phyloP scores from a whole-genome alignment of 805 yeast species.

The Wilhelminamyces savonicus region DNA sequence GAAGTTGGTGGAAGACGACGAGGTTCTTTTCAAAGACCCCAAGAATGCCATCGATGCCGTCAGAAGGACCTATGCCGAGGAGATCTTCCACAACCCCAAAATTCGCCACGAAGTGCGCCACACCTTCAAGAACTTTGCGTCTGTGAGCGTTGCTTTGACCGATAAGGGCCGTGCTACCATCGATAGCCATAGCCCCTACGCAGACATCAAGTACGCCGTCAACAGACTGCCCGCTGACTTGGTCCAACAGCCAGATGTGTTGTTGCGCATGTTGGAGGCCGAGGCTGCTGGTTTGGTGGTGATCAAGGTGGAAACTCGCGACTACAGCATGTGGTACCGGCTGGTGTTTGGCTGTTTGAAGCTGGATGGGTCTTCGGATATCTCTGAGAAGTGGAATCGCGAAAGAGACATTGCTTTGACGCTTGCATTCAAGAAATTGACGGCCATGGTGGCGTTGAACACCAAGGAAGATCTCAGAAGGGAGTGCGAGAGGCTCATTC shows the following conservation, averaged over 20 bases:
- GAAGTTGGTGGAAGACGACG: conserved; percentile 37
- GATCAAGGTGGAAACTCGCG: conserved; percentile 53
- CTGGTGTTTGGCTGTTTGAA: conserved; percentile 46
- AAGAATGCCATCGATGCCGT: conserved; percentile 67
- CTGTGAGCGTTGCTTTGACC: conserved; percentile 68
- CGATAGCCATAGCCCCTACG: conserved; percentile 73
- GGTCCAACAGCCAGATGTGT: conserved; percentile 68
- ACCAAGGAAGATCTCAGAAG: conserved; percentile 78
- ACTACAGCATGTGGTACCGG: conserved; percentile 34
- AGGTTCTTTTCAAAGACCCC: conserved; percentile 48
- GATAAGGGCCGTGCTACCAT: conserved; percentile 69
- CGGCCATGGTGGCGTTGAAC: conserved; percentile 62
- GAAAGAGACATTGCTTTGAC: conserved; percentile 64
- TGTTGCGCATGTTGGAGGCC: conserved; percentile 87
- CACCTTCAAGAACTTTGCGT: conserved; percentile 58
- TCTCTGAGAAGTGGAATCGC: conserved; percentile 75
- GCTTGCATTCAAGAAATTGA: conserved; percentile 59
- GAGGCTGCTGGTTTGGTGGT: conserved; percentile 71
- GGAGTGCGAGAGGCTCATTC: conserved; percentile 66
- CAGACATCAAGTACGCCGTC: conserved; percentile 85
- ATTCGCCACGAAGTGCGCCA: conserved; percentile 65
- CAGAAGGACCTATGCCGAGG: conserved; percentile 70
- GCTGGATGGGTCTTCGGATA: conserved; percentile 73
- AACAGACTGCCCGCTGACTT: conserved; percentile 77
- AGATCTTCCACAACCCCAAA: conserved; percentile 73